These are phyloP conservation scores for Mucor piriformis DNA, from an alignment of 371 early-diverging fungal genomes.

Conservation along the genomic window DNA sequence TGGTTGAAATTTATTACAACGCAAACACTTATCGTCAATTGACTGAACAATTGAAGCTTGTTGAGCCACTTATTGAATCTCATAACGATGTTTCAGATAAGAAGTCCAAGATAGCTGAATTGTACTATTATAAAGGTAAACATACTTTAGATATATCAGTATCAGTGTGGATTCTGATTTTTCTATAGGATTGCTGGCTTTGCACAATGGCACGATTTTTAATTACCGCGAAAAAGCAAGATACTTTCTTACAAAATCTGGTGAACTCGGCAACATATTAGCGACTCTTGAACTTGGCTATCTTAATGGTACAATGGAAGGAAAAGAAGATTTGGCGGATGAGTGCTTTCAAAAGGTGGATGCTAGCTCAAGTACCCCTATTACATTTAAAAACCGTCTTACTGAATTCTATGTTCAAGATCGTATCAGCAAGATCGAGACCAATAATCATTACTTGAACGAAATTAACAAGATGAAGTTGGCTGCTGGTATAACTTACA, in stretches of 20 bases:
- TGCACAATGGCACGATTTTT: constrained; percentile 15
- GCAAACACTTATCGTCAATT: background rate
- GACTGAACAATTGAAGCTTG: constrained; percentile 7
- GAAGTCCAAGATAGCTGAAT: constrained; percentile 1
- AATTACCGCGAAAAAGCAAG: constrained; percentile 12
- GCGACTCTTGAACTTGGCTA: constrained; percentile 27
- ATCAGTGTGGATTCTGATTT: too few relatives aligned
- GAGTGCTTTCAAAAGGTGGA: constrained; percentile 18
- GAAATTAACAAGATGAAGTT: constrained; percentile 23
- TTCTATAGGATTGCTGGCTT: constrained; percentile 15
- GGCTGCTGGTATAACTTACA: constrained; percentile 29
- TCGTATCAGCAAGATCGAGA: constrained; percentile 6
- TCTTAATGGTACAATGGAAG: constrained; percentile 11
- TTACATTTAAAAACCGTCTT: constrained; percentile 14
- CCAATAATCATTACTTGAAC: constrained; percentile 9
- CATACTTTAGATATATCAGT: too few relatives aligned
- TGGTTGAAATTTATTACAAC: constrained; percentile 16
- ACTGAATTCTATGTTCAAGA: constrained; percentile 12
- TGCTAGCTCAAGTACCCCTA: constrained; percentile 3
- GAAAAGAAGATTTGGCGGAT: constrained; percentile 19
- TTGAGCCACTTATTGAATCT: constrained; percentile 3
- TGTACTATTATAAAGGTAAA: constrained; percentile 23
- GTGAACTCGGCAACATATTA: constrained; percentile 11
- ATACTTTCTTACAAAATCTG: constrained; percentile 8
- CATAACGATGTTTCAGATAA: background rate